A percentile compares a stretch with the other conserved stretches of the same genome.
These are phyloP conservation scores for Backusella parvicylindrica DNA, from an alignment of 192 early-diverging fungal species.

Conservation along the genomic window DNA sequence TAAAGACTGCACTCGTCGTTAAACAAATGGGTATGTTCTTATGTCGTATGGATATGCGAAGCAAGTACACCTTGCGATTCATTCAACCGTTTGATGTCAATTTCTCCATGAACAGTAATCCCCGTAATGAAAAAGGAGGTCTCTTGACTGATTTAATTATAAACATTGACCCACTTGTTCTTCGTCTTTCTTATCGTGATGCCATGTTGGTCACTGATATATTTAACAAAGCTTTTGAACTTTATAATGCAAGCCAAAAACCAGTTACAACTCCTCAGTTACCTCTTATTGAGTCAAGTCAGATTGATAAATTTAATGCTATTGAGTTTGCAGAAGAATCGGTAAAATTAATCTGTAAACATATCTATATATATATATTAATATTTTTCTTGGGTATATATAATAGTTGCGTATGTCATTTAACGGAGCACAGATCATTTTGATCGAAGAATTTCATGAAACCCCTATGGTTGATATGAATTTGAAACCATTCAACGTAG, in stretches of 20 bases:
- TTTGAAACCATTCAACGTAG: slow-evolving; percentile 75
- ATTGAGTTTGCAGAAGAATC: slow-evolving; percentile 23
- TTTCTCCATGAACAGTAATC: slow-evolving; percentile 63
- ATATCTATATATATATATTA: not conserved
- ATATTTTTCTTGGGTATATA: not conserved
- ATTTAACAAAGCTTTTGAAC: slow-evolving; percentile 65
- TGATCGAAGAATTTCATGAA: slow-evolving; percentile 95
- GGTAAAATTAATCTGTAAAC: slow-evolving; percentile 1
- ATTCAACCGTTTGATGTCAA: slow-evolving; percentile 90
- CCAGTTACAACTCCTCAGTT: not conserved
- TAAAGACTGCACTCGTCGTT: slow-evolving; percentile 68
- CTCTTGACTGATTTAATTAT: slow-evolving; percentile 31
- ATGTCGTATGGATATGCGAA: slow-evolving; percentile 82
- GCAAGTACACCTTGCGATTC: slow-evolving; percentile 76
- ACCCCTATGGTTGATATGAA: slow-evolving; percentile 87
- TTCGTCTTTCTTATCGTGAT: slow-evolving; percentile 88
- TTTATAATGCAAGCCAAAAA: slow-evolving; percentile 34
- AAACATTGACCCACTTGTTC: slow-evolving; percentile 73
- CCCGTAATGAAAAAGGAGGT: not conserved
- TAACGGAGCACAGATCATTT: slow-evolving; percentile 68
- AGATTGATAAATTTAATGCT: not conserved
- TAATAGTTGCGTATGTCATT: slow-evolving; percentile 56
- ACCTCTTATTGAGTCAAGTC: not conserved
- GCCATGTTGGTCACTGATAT: slow-evolving; percentile 79
- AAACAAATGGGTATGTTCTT: slow-evolving; percentile 87